Base-by-base conservation (phyloP, 768 basidiomycete species). In the Arthromyces matolae region DNA sequence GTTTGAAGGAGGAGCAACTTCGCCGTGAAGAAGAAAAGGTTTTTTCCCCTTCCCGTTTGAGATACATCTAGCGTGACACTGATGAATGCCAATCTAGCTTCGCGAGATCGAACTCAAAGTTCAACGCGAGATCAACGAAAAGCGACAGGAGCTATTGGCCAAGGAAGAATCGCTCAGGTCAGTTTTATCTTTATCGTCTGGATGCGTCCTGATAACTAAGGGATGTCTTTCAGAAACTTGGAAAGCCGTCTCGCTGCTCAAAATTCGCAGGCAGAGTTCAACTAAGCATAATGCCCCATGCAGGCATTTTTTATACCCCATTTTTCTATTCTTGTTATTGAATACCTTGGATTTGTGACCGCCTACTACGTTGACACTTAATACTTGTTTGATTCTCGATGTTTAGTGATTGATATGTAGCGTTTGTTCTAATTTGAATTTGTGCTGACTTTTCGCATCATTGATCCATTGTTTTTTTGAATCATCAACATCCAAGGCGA, bases 41-140 rank as follows among this genome's bases (percentile, higher is more conserved):
- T 29, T 8, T 12, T 34, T 44, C 29, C 14, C 12, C 14, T 25
- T 40, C 8, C 23, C 24, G 9, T 4, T n/a, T 35, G 32, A 45
- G 45, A 33, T 31, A 34, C 42, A 35, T 32, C 22, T 35, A 14
- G 4, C 13, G 14, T 57, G 42, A 47, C 51, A 48, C 47, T 52
- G 29, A 35, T 10, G 12, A 46, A 46, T 8, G 8, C 50, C 16
- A 16, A 44, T 41, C 45, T 57, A 91, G 85, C 78, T 99, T 55
- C 92, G 95, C 53, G 96, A 99, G 72, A 89, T 97, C 67, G 96
- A 99, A 68, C 80, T 97, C 68, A 94, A 93, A 68, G 93, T 97
- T 23, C 94, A 97, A 69, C 81, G 96, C 40, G 96, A 99, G 75
- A 92, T 99, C 68, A 91, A 89, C 64, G 90, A 98, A 76, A 94